Evolutionary conservation across 2,329 filamentous ascomycete species (phyloP), one percentile per base, ranked within the genome.

Genomic region (Penicillium occitanis): DNA sequence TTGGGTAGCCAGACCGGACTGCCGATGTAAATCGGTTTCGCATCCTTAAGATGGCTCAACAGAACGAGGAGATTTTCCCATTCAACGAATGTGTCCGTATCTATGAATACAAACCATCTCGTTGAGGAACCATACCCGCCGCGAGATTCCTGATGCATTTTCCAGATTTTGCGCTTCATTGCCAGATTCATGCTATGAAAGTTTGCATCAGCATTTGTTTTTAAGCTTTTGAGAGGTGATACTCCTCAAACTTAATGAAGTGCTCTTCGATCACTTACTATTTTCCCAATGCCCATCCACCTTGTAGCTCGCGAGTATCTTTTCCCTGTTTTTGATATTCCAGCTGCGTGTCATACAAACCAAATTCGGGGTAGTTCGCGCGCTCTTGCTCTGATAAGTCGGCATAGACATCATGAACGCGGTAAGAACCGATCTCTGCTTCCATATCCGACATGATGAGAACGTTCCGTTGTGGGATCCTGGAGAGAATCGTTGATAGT

Each of bases 381-480:
- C 59, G 59, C 30, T 61, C 59, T 50, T 61, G 28, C 17, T 33
- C 40, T 37, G 59, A 61, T 61, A 61, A 25, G n/a, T 61, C 59
- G 28, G 59, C 59, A 61, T 61, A 61, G 28, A 61, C 59, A 35
- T 61, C 30, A 25, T 61, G 59, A 25, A 61, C 30, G 37, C 33
- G 59, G 59, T 61, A 50, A 50, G 59, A 50, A 22, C 7, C 59
- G 28, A 61, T 48, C 30, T 35, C 5, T 35, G 50, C 59, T 33
- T 61, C 59, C 59, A 61, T 61, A 25, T 61, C 59, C 59, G 59
- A 61, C 25, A 61, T 37, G 44, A 61, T 50, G 25, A 61, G 59
- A 13, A 61, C 44, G 17, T 61, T 48, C 11, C 42, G 28, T 33
- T 50, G 42, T 35, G 59, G 59, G n/a, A 61, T 37, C 44, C 19